A percentile compares a stretch with the other conserved stretches of the same genome.
Evolutionary conservation across 306 rosid genomes (phyloP).

Genomic region (Dryas drummondii): DNA sequence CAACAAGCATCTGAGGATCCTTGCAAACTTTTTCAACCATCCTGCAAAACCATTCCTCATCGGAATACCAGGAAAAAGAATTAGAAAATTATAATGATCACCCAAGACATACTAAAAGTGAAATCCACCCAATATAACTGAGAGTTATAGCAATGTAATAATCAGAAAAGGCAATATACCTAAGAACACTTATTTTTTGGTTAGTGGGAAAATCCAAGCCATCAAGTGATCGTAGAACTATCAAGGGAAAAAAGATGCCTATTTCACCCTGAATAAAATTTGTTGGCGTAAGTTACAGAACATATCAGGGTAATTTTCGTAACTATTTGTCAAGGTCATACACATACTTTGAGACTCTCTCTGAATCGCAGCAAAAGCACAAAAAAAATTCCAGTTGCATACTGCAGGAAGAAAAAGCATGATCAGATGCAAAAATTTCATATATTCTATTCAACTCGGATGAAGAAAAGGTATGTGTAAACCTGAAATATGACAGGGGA

Average conservation of each 20-base stretch:
- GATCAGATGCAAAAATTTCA: constrained; percentile 29
- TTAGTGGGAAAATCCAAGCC: constrained; percentile 68
- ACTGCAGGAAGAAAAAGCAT: constrained; percentile 56
- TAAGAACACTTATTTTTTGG: constrained; percentile 89
- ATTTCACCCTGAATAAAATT: constrained; percentile 87
- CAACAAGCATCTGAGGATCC: constrained; percentile 98
- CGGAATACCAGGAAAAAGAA: constrained; percentile 31
- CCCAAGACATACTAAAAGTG: constrained; percentile 11
- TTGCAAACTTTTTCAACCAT: constrained; percentile 92
- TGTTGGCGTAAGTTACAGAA: constrained; percentile 28
- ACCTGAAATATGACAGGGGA: constrained; percentile 98
- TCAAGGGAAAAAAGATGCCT: constrained; percentile 94
- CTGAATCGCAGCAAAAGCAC: constrained; percentile 92
- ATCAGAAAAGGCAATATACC: constrained; percentile 56
- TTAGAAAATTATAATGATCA: constrained; percentile 6
- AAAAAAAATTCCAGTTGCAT: constrained; percentile 89
- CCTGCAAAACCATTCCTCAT: constrained; percentile 54
- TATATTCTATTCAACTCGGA: constrained; percentile 15
- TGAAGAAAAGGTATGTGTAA: constrained; percentile 24
- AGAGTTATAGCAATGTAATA: constrained; percentile 25
- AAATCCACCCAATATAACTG: neutral
- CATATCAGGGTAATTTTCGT: constrained; percentile 20
- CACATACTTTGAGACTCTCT: constrained; percentile 95
- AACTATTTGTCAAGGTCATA: constrained; percentile 31
- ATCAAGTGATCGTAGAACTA: constrained; percentile 91